Conservation (phyloP, 306 rosid genomes). For the Cicer yamashitae region DNA sequence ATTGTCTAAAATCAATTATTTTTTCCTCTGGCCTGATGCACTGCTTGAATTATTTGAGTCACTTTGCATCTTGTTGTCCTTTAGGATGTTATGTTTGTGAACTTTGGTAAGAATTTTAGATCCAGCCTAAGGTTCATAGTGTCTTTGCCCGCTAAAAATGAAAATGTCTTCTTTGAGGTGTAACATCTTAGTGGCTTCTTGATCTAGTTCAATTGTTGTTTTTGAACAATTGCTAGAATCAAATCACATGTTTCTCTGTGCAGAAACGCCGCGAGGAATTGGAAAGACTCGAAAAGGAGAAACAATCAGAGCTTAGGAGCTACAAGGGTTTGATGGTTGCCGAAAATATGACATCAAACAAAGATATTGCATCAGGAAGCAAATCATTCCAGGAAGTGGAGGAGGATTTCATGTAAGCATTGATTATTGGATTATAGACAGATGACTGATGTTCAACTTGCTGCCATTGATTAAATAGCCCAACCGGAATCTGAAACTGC, state of each 20-base stretch:
- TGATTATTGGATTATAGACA: conserved; percentile 45
- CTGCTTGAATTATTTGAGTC: conserved; percentile 27
- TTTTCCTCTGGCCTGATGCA: neutral
- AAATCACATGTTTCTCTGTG: conserved; percentile 3
- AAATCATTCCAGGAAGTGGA: conserved; percentile 94
- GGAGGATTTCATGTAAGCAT: conserved; percentile 91
- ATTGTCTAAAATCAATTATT: conserved; percentile 3
- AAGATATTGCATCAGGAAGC: conserved; percentile 75
- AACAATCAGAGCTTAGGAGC: conserved; percentile 86
- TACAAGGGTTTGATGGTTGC: conserved; percentile 95
- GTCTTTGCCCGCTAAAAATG: conserved; percentile 22
- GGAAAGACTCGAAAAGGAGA: conserved; percentile 92
- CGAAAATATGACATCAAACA: conserved; percentile 94
- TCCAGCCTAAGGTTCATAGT: conserved; percentile 24
- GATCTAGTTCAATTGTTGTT: conserved; percentile 26
- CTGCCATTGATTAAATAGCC: conserved; percentile 45
- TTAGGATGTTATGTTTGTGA: conserved; percentile 17
- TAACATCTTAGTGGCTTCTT: conserved; percentile 14
- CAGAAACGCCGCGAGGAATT: conserved; percentile 93
- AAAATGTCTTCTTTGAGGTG: conserved; percentile 2
- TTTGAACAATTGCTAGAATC: conserved; percentile 19
- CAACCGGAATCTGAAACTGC: conserved; percentile 44
- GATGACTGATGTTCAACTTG: conserved; percentile 42
- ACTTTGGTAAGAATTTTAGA: conserved; percentile 28
- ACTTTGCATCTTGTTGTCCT: conserved; percentile 38